Evolutionary conservation across 225 moss, liverwort and hornwort genomes (phyloP), one percentile per base, ranked within the genome.

Genomic region (Bryoerythrophyllum caledonicum): DNA sequence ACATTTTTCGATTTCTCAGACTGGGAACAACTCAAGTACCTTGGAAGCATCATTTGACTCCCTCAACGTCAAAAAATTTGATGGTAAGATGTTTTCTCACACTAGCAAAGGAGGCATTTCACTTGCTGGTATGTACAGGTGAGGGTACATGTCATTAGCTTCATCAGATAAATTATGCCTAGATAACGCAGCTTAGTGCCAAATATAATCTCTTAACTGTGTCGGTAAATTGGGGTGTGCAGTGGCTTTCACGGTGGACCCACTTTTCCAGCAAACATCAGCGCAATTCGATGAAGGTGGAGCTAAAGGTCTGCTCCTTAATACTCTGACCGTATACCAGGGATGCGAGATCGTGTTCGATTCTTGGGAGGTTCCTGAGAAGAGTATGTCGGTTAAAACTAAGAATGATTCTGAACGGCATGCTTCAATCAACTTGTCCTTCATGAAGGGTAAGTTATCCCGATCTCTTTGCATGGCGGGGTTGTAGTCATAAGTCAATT

Each of bases 271-370:
- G 86, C 93, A 93, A 87, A 93, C 88, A 78, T 99, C 99, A 40
- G 94, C 95, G 44, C 93, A 93, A 71, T 93, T 99, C 79, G 99
- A 95, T 78, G 99, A 93, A 77, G 99, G 95, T 80, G 99, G 95
- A 70, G 93, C 99, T 52, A 86, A 89, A 80, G 95, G 95, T 64
- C 99, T 99, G 74, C 82, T 99, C 38, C 75, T 95, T 25, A 87
- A 94, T 61, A 93, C 87, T 38, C 85, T 95, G 48, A 82, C 91
- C 80, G 95, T 99, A 21, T 99, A 89, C 65, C 82, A 84, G 70
- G 90, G 90, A 38, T 93, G 95, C 83, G 99, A 95, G 70, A 88
- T 99, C 25, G 84, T 93, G 67, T 99, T 95, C 65, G 93, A 95
- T 75, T 95, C 99, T 51, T 85, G 83, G 82, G 99, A 99, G 69